These are phyloP conservation scores for Cucurbita ficifolia DNA, from an alignment of 306 rosid species.

Conservation along the genomic window DNA sequence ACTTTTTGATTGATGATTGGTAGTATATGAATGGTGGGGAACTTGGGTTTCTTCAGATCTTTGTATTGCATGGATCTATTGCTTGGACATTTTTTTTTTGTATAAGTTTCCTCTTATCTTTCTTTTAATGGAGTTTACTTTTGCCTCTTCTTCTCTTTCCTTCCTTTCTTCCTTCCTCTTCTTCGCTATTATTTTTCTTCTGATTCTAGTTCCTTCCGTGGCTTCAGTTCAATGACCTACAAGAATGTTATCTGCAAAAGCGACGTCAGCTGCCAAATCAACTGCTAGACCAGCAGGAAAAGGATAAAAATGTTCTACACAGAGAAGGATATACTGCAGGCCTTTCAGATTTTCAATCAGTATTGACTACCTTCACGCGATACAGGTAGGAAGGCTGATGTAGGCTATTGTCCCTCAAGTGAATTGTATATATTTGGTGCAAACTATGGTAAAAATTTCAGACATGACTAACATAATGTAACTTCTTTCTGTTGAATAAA, in stretches of 20 bases:
- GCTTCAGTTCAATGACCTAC: slow-evolving; percentile 78
- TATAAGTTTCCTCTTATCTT: not conserved
- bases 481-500: slow-evolving; percentile 15
- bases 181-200: not conserved
- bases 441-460: not conserved
- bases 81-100: not conserved
- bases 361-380: slow-evolving; percentile 69
- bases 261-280: slow-evolving; percentile 57
- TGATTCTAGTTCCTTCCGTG: slow-evolving; percentile 11
- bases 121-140: not conserved
- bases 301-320: slow-evolving; percentile 35
- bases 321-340: slow-evolving; percentile 74
- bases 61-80: not conserved
- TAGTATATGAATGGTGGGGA: not conserved
- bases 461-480: not conserved
- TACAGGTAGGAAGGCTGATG: slow-evolving; percentile 46
- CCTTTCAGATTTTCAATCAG: slow-evolving; percentile 87
- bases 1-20: not conserved
- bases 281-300: slow-evolving; percentile 39
- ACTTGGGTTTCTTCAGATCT: not conserved
- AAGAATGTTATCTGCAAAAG: slow-evolving; percentile 94
- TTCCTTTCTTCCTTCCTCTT: not conserved
- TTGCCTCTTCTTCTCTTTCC: not conserved
- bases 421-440: not conserved
- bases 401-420: not conserved